Evolutionary conservation across 257 asterid species (phyloP).

Genomic region (Lantana camara): DNA sequence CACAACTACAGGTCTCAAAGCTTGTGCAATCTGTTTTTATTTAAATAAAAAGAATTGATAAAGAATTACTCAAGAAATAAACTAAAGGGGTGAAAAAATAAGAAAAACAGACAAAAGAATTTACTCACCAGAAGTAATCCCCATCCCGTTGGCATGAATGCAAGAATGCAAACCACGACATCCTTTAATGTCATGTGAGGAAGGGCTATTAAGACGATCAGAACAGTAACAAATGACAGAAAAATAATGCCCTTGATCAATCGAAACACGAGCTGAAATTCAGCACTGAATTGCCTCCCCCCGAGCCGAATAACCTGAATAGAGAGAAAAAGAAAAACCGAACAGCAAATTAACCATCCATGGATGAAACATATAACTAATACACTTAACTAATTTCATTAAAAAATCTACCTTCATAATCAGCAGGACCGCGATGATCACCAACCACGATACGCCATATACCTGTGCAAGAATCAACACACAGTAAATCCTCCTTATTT

Average conservation of each 20-base stretch:
- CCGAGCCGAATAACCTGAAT: constrained; percentile 74
- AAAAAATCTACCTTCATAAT: constrained; percentile 60
- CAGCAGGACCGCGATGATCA: constrained; percentile 60
- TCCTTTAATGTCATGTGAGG: constrained; percentile 77
- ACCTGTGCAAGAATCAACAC: constrained; percentile 51
- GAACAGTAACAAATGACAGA: constrained; percentile 56
- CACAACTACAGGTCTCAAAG: constrained; percentile 58
- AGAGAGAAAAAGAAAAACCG: background rate
- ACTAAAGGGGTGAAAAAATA: background rate
- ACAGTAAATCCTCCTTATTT: background rate
- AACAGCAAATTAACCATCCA: background rate
- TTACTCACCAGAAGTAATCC: constrained; percentile 80
- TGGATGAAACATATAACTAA: background rate
- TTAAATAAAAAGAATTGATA: background rate
- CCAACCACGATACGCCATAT: constrained; percentile 85
- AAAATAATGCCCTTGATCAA: constrained; percentile 69
- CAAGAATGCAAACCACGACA: constrained; percentile 80
- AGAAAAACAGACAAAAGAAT: too few relatives aligned
- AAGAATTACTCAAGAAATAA: background rate
- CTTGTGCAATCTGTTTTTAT: constrained; percentile 75
- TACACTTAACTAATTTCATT: too few relatives aligned
- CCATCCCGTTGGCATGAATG: constrained; percentile 99
- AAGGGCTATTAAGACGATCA: constrained; percentile 62
- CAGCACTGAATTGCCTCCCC: constrained; percentile 78
- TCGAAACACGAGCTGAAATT: constrained; percentile 80